Conservation (phyloP, 352 stramenopile species). For the Thalassiosira livingstoniorum region DNA sequence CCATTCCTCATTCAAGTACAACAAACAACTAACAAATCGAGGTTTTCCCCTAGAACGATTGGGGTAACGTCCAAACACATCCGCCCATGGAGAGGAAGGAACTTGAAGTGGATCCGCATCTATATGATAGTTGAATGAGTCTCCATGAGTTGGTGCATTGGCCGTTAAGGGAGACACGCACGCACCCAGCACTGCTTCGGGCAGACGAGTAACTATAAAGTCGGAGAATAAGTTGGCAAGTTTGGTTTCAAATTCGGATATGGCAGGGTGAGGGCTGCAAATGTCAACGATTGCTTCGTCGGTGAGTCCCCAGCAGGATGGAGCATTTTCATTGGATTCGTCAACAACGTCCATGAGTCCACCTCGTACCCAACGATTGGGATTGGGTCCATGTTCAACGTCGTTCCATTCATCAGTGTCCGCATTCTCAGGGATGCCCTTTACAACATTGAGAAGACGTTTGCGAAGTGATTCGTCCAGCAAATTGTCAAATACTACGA, state of each 20-base stretch:
- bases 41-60: conserved; percentile 76
- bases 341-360: conserved; percentile 55
- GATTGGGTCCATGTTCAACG: conserved; percentile 18
- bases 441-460: conserved; percentile 60
- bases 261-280: conserved; percentile 64
- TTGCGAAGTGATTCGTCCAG: conserved; percentile 52
- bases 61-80: conserved; percentile 78
- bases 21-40: conserved; percentile 75
- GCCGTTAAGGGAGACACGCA: conserved; percentile 64
- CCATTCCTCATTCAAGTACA: conserved; percentile 81
- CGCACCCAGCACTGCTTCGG: conserved; percentile 59
- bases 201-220: conserved; percentile 62
- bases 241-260: conserved; percentile 60
- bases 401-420: conserved; percentile 26
- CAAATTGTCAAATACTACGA: conserved; percentile 73
- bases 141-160: conserved; percentile 60
- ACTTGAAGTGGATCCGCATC: conserved; percentile 63
- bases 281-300: conserved; percentile 67
- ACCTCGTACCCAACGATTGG: conserved; percentile 56
- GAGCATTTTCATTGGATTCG: conserved; percentile 17
- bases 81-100: conserved; percentile 65
- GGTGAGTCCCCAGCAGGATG: conserved; percentile 59
- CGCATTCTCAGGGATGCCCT: conserved; percentile 37
- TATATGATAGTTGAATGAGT: conserved; percentile 66
- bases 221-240: conserved; percentile 46